Percentiles rank a stretch among this genome's conserved stretches.
phyloP scores from a whole-genome alignment of 441 rosid genomes.

The Raphanus hybrid region DNA sequence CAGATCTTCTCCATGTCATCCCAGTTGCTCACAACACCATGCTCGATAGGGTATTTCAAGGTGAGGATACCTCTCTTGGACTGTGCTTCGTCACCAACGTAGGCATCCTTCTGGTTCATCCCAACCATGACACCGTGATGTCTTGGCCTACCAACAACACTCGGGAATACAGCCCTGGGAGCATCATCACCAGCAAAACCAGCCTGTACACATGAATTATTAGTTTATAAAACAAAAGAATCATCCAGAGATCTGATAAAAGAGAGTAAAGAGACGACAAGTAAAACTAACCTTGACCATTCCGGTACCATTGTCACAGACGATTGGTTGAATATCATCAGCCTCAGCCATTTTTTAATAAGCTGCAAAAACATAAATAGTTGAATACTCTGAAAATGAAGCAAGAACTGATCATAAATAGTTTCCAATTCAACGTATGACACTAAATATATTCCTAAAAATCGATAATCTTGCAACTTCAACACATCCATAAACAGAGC shows the following conservation, averaged over 20 bases:
- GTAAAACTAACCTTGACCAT: constrained; percentile 60
- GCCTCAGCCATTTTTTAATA: constrained; percentile 57
- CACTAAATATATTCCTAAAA: neutral
- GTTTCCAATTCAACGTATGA: constrained; percentile 5
- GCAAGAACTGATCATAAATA: neutral
- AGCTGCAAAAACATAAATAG: constrained; percentile 35
- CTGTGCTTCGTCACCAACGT: constrained; percentile 59
- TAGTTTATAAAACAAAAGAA: neutral
- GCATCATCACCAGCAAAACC: constrained; percentile 84
- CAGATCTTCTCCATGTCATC: constrained; percentile 55
- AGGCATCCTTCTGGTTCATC: constrained; percentile 61
- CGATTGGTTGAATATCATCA: constrained; percentile 71
- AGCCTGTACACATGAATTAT: constrained; percentile 43
- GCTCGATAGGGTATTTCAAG: constrained; percentile 59
- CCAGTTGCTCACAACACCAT: constrained; percentile 59
- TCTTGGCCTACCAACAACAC: constrained; percentile 65
- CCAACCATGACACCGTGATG: constrained; percentile 70
- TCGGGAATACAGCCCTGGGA: constrained; percentile 76
- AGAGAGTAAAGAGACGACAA: constrained; percentile 2
- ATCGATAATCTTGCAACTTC: constrained; percentile 13
- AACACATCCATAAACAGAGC: constrained; percentile 16
- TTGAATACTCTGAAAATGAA: neutral
- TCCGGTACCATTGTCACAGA: constrained; percentile 73
- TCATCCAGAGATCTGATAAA: neutral
- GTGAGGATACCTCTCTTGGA: constrained; percentile 63